Base-by-base conservation (phyloP, 495 filamentous ascomycete species). In the Aspergillus funiculosus region DNA sequence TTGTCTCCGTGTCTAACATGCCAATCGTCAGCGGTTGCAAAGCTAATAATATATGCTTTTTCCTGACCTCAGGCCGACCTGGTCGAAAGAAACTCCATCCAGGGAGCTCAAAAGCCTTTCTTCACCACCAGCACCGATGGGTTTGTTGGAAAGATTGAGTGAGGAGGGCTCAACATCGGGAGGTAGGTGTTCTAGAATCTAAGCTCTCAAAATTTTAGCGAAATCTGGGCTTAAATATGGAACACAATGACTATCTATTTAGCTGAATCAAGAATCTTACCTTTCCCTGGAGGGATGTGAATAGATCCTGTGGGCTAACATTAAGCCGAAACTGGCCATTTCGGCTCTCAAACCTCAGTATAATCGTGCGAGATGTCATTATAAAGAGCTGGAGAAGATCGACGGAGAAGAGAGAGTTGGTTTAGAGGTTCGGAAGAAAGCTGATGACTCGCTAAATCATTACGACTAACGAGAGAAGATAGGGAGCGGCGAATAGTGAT, bases 1-100 rank as follows among this genome's bases (percentile, higher is more conserved):
- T 94, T 79, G 53, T 94, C 89, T 28, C 92, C 92, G 62, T 99
- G 87, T 39, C 89, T 96, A 40, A 27, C 21, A 35, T 30, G 19
- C 10, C 29, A 28, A 21, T 25, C 14, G 14, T 58, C 36, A 54
- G 48, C 22, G 19, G 30, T 30, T 40, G 27, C 25, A 8, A 39
- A 28, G 6, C 13, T 35, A 43, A 43, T 20, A 14, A 13, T 8
- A 34, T 27, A 14, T 8, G 13, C 41, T 14, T 50, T 21, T 43
- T 46, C 26, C 72, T 60, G 68, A 86, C 87, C 70, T 81, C 28
- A 95, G 64, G 29, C 83, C 85, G 43, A 89, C 80, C 57, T 79
- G 74, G 22, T 79, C 66, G 53, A 96, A 72, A 43, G 81, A 74
- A 54, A 85, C 75, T 27, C 74, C 76, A 38, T 76, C 69, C 34